Conservation (phyloP, 768 basidiomycete genomes). For the Rhodotorula toruloides region DNA sequence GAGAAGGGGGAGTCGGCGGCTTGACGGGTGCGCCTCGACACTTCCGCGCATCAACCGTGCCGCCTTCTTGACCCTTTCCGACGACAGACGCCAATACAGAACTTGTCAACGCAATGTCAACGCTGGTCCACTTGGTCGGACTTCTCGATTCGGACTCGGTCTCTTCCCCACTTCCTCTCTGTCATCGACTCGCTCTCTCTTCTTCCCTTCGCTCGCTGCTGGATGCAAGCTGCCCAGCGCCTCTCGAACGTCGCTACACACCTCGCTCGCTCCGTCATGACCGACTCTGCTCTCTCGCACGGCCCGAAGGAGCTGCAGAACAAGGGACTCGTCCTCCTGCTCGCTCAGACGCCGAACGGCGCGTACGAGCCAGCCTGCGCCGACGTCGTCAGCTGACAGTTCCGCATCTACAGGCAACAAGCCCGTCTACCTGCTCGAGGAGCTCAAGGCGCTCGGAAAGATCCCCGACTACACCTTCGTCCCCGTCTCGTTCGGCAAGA, state of each 20-base stretch:
- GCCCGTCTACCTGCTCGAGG: conserved; percentile 26
- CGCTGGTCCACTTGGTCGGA: too few relatives aligned
- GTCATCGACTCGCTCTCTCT: neutral
- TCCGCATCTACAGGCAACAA: conserved; percentile 1
- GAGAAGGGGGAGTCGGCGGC: neutral
- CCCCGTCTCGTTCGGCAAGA: conserved; percentile 27
- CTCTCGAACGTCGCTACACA: neutral
- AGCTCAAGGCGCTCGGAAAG: conserved; percentile 34
- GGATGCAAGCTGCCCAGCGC: neutral
- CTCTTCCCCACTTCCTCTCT: neutral
- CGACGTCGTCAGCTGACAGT: neutral
- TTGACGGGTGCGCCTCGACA: too few relatives aligned
- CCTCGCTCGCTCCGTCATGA: neutral
- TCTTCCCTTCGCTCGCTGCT: too few relatives aligned
- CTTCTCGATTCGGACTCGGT: too few relatives aligned
- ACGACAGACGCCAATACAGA: too few relatives aligned
- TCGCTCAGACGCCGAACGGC: conserved; percentile 26
- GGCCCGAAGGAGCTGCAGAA: conserved; percentile 17
- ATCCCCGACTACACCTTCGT: conserved; percentile 25
- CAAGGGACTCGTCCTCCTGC: conserved; percentile 15
- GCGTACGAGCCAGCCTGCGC: too few relatives aligned
- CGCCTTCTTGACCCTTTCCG: too few relatives aligned
- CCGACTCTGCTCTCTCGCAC: conserved; percentile 4
- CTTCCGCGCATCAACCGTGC: too few relatives aligned
- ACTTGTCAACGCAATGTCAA: too few relatives aligned